Conservation (phyloP, 1,284 basidiomycete species). For the Cystobasidium sp. region DNA sequence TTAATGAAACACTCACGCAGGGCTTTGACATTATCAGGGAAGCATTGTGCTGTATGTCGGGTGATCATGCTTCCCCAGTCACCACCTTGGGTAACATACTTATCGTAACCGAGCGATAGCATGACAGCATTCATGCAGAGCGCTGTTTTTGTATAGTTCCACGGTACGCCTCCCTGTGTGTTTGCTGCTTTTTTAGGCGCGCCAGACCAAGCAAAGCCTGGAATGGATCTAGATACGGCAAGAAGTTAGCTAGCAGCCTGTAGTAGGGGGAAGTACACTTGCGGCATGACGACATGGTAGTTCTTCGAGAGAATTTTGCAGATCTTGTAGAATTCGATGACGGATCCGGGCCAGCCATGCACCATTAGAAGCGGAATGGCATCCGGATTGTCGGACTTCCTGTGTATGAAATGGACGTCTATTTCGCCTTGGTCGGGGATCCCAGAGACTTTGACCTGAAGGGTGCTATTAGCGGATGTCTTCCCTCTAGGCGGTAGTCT, state of each 20-base stretch:
- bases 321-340: conserved; percentile 49
- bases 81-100: conserved; percentile 50
- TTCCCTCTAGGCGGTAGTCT: not conserved
- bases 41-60: conserved; percentile 31
- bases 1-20: conserved; percentile 8
- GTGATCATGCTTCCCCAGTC: conserved; percentile 41
- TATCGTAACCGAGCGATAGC: conserved; percentile 48
- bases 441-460: conserved; percentile 43
- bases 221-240: conserved; percentile 27
- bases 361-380: conserved; percentile 48
- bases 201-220: conserved; percentile 48
- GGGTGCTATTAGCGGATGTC: not conserved
- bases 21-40: conserved; percentile 41
- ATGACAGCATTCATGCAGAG: conserved; percentile 49
- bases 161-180: conserved; percentile 42
- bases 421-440: conserved; percentile 39
- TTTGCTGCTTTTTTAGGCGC: conserved; percentile 45
- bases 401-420: conserved; percentile 48
- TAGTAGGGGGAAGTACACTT: not conserved
- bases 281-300: conserved; percentile 50
- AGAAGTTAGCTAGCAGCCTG: not conserved
- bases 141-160: conserved; percentile 45
- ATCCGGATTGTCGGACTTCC: conserved; percentile 38
- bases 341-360: conserved; percentile 51
- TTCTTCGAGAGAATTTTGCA: conserved; percentile 42